Percentiles rank a stretch among this genome's conserved stretches.
These are phyloP conservation scores for Apiotrichum siamense DNA, from an alignment of 1,284 basidiomycete genomes.

Conservation along the genomic window DNA sequence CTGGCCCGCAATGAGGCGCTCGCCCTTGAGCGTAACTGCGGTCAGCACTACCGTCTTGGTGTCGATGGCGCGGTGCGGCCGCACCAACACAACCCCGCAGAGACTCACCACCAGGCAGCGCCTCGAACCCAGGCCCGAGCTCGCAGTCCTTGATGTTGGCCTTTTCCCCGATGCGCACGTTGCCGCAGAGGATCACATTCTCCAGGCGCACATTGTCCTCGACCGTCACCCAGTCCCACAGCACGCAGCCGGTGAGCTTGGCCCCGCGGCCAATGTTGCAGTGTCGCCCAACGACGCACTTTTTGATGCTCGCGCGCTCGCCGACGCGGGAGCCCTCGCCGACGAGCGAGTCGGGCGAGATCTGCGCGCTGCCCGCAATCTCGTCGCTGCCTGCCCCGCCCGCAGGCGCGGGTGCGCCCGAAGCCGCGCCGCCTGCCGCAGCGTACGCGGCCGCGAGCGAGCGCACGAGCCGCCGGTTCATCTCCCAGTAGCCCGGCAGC, in stretches of 20 bases:
- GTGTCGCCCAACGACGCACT: slow-evolving; percentile 78
- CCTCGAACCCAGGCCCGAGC: slow-evolving; percentile 80
- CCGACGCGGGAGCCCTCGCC: slow-evolving; percentile 74
- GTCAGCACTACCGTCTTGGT: no score
- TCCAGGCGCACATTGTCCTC: slow-evolving; percentile 70
- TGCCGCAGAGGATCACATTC: slow-evolving; percentile 75
- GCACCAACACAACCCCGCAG: not conserved
- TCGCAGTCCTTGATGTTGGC: slow-evolving; percentile 73
- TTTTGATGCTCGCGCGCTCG: slow-evolving; percentile 80
- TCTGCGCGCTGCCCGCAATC: slow-evolving; percentile 61
- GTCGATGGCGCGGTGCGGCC: no score
- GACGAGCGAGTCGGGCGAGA: slow-evolving; percentile 78
- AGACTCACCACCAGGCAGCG: slow-evolving; percentile 59
- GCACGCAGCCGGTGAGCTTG: slow-evolving; percentile 75
- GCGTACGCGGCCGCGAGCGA: slow-evolving; percentile 19
- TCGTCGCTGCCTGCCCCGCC: no score
- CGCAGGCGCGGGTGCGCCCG: not conserved
- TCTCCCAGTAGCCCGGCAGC: slow-evolving; percentile 72
- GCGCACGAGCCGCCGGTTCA: slow-evolving; percentile 56
- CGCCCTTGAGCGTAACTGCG: slow-evolving; percentile 56
- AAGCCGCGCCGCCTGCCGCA: slow-evolving; percentile 4
- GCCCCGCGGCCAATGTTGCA: slow-evolving; percentile 81
- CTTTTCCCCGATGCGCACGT: slow-evolving; percentile 72
- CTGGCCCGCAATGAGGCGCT: slow-evolving; percentile 54
- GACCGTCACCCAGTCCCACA: slow-evolving; percentile 84